A percentile compares a stretch with the other conserved stretches of the same genome.
Conservation (phyloP, 2,329 filamentous ascomycete genomes). For the Gremmenia infestans region DNA sequence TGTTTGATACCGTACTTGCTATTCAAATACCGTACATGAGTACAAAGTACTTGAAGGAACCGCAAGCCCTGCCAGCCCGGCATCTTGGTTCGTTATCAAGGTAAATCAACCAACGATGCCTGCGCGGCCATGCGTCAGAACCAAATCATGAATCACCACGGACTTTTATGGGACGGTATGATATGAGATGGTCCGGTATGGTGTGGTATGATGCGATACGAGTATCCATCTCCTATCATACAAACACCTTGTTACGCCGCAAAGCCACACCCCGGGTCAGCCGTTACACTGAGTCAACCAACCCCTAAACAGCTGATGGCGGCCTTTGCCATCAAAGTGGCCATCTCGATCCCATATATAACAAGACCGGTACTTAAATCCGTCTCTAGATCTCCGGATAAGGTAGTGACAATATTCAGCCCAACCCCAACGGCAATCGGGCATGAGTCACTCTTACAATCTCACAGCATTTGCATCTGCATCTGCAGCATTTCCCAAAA, state of each 20-base stretch:
- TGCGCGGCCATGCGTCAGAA: background rate
- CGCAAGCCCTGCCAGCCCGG: background rate
- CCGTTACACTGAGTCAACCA: too few relatives aligned
- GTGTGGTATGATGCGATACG: background rate
- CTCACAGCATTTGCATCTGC: constrained; percentile 2
- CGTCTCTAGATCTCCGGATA: too few relatives aligned
- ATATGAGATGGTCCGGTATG: background rate
- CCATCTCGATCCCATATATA: too few relatives aligned
- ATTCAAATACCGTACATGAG: background rate
- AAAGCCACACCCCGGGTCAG: too few relatives aligned
- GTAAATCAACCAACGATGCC: background rate
- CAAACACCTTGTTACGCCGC: too few relatives aligned
- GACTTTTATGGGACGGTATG: background rate
- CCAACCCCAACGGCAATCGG: too few relatives aligned
- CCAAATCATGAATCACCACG: background rate
- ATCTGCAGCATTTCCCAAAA: constrained; percentile 1
- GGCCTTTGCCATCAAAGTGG: background rate
- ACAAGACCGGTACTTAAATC: too few relatives aligned
- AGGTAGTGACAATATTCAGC: too few relatives aligned
- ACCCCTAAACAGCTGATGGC: background rate
- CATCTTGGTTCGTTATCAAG: background rate
- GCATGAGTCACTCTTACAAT: background rate
- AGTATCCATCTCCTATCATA: too few relatives aligned
- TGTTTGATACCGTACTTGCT: background rate
- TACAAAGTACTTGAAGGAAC: background rate